Evolutionary conservation across 768 basidiomycete species (phyloP).

Genomic region (Tricholoma saponaceum): DNA sequence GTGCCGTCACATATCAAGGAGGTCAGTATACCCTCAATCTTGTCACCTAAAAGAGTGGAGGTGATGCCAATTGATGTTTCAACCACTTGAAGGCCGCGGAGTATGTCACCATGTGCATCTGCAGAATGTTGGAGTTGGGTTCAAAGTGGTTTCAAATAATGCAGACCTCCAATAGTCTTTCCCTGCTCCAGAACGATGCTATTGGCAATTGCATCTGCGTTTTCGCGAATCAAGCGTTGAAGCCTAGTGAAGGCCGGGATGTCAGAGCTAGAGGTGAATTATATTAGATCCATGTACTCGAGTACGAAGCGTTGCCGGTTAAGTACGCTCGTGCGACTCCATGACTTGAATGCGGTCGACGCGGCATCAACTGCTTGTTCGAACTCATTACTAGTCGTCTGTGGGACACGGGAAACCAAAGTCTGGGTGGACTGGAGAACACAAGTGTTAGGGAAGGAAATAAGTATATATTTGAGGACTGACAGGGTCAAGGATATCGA

Average conservation of each 20-base stretch:
- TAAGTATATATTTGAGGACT: constrained; percentile 19
- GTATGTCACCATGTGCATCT: constrained; percentile 95
- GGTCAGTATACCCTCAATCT: constrained; percentile 69
- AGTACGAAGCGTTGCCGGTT: constrained; percentile 84
- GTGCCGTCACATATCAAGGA: background rate
- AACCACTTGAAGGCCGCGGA: constrained; percentile 88
- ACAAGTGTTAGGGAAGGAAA: constrained; percentile 3
- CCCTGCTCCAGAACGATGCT: constrained; percentile 96
- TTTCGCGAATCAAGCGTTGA: constrained; percentile 80
- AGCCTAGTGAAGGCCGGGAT: constrained; percentile 46
- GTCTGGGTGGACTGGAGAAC: constrained; percentile 79
- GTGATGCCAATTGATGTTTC: constrained; percentile 81
- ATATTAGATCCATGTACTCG: constrained; percentile 52
- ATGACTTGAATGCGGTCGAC: constrained; percentile 79
- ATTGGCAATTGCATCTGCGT: constrained; percentile 80
- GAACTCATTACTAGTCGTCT: constrained; percentile 81
- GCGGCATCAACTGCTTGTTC: constrained; percentile 81
- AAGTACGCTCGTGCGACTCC: constrained; percentile 83
- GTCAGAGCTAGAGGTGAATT: background rate
- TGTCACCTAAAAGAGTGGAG: constrained; percentile 82
- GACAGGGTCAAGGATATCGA: constrained; percentile 89
- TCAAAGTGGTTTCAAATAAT: constrained; percentile 8
- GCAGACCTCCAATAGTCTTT: constrained; percentile 79
- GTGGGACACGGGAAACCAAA: constrained; percentile 82
- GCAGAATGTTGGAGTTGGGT: constrained; percentile 1